Percentiles rank a stretch among this genome's conserved stretches.
Evolutionary conservation across 2,329 filamentous ascomycete genomes (phyloP).

Genomic region (Trichoderma simmonsii): DNA sequence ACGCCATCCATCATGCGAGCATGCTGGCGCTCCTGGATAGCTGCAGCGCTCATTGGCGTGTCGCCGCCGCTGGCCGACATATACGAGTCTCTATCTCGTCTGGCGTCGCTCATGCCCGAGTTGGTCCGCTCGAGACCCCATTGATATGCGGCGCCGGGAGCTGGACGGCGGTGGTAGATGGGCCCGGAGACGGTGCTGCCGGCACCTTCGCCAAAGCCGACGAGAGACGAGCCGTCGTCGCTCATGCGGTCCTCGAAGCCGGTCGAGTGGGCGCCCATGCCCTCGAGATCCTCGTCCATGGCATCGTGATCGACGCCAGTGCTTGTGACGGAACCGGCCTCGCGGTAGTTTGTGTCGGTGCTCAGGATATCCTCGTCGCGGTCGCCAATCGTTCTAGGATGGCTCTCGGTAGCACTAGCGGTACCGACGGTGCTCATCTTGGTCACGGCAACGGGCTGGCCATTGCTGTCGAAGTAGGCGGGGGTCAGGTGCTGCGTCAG

Average conservation of each 20-base stretch:
- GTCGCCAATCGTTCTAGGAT: slow-evolving; percentile 55
- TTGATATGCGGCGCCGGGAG: slow-evolving; percentile 39
- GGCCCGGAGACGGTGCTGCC: slow-evolving; percentile 80
- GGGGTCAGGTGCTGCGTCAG: slow-evolving; percentile 47
- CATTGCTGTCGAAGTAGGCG: slow-evolving; percentile 77
- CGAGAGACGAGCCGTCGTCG: slow-evolving; percentile 79
- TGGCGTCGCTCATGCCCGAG: slow-evolving; percentile 50
- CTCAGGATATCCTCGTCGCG: slow-evolving; percentile 67
- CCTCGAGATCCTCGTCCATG: slow-evolving; percentile 54
- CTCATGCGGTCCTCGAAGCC: slow-evolving; percentile 71
- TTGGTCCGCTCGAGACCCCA: slow-evolving; percentile 50
- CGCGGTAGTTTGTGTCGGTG: slow-evolving; percentile 59
- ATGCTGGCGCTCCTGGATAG: slow-evolving; percentile 53
- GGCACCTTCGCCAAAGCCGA: slow-evolving; percentile 90
- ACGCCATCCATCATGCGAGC: slow-evolving; percentile 67
- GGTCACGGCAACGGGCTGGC: slow-evolving; percentile 64
- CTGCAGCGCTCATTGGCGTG: slow-evolving; percentile 45
- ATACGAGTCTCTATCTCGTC: slow-evolving; percentile 34
- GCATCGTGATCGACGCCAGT: slow-evolving; percentile 41
- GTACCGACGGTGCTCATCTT: slow-evolving; percentile 89
- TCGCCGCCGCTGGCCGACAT: slow-evolving; percentile 35
- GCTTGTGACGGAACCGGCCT: slow-evolving; percentile 59
- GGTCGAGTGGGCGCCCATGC: slow-evolving; percentile 44
- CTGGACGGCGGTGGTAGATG: slow-evolving; percentile 57
- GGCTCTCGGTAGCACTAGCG: slow-evolving; percentile 80